A percentile compares a stretch with the other conserved stretches of the same genome.
These are phyloP conservation scores for Fusarium chaquense DNA, from an alignment of 2,329 filamentous ascomycete species.

Conservation along the genomic window DNA sequence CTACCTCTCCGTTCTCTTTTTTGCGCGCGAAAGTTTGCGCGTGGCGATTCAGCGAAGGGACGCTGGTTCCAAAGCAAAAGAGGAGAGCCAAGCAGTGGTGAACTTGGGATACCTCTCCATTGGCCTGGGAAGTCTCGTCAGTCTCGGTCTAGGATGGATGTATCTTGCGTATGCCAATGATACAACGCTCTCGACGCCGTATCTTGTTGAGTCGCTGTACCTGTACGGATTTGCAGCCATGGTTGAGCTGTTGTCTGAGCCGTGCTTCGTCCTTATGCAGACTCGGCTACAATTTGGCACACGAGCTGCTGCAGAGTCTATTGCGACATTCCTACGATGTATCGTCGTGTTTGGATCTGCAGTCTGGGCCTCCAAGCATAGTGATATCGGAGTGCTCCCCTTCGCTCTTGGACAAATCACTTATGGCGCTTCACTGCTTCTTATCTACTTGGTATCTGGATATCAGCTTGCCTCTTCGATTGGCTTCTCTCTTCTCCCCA, in stretches of 20 bases:
- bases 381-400: constrained; percentile 80
- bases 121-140: constrained; percentile 73
- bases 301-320: constrained; percentile 84
- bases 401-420: constrained; percentile 89
- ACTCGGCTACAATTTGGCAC: constrained; percentile 82
- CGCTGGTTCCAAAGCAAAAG: constrained; percentile 22
- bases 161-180: constrained; percentile 70
- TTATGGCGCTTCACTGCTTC: constrained; percentile 77
- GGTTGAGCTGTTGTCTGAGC: constrained; percentile 86
- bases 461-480: constrained; percentile 64
- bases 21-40: constrained; percentile 89
- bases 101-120: constrained; percentile 89
- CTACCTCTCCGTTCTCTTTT: constrained; percentile 93
- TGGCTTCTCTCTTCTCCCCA: constrained; percentile 77
- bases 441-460: constrained; percentile 77
- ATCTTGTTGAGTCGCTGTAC: constrained; percentile 66
- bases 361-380: constrained; percentile 67
- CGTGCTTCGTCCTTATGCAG: constrained; percentile 89
- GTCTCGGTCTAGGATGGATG: constrained; percentile 71
- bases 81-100: constrained; percentile 78
- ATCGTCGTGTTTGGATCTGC: constrained; percentile 78
- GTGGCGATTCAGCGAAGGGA: constrained; percentile 87
- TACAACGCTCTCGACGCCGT: constrained; percentile 68
- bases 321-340: constrained; percentile 83
- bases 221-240: constrained; percentile 69